These are phyloP conservation scores for Brassica napus DNA, from an alignment of 345 rosid species.

Conservation along the genomic window Da-Ae NC_063445.1:21990001-21990500, in stretches of 20 bases:
- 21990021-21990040: constrained; percentile 63
- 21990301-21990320: constrained; percentile 83
- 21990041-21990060: constrained; percentile 54
- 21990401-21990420: too few relatives aligned
- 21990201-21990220: constrained; percentile 59
- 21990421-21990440: too few relatives aligned
- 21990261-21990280: constrained; percentile 69
- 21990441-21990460: neutral
- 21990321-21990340: constrained; percentile 89
- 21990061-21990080: constrained; percentile 12
- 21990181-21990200: constrained; percentile 61
- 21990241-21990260: constrained; percentile 67
- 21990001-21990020: constrained; percentile 65
- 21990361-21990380: constrained; percentile 11
- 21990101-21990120: neutral
- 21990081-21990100: neutral
- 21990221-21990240: constrained; percentile 60
- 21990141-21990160: constrained; percentile 75
- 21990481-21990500: too few relatives aligned
- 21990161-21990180: constrained; percentile 67
- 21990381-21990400: neutral
- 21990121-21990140: constrained; percentile 51
- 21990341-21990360: constrained; percentile 92
- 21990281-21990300: constrained; percentile 58
- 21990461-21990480: too few relatives aligned